Conservation (phyloP, 495 filamentous ascomycete species). For the Neurospora tetrasperma region DNA sequence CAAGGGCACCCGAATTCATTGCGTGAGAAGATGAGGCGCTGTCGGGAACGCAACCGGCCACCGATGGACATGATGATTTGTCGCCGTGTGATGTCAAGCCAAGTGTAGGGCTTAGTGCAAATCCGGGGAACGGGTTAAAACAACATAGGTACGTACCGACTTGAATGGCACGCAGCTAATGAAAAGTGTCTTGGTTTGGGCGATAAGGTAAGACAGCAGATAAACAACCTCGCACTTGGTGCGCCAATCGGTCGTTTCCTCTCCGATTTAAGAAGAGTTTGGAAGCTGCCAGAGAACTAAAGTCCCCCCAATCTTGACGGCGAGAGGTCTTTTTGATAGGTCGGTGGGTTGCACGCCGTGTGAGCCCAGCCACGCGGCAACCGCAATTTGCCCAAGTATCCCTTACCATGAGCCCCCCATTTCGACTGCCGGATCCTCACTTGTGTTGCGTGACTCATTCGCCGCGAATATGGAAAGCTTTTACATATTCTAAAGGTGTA, state of each 20-base stretch:
- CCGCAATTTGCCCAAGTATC: background rate
- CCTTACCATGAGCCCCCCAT: background rate
- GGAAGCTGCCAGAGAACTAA: background rate
- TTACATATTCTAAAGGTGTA: background rate
- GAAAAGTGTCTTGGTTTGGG: background rate
- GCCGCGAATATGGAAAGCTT: background rate
- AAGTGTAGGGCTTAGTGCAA: background rate
- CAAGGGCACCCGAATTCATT: background rate
- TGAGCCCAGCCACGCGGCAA: background rate
- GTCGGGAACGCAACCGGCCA: background rate
- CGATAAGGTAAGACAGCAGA: background rate
- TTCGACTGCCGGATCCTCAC: background rate
- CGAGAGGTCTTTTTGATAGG: background rate
- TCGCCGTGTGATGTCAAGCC: background rate
- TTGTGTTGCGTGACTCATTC: background rate
- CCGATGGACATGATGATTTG: background rate
- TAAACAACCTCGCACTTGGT: background rate
- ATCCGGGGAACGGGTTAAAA: background rate
- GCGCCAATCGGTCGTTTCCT: background rate
- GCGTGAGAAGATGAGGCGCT: background rate
- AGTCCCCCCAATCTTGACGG: background rate
- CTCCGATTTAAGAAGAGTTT: background rate
- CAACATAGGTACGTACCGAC: background rate
- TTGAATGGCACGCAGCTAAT: background rate
- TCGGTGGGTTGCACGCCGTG: background rate